These are phyloP conservation scores for Candida patagonica DNA, from an alignment of 805 yeast species.

Conservation along the genomic window DNA sequence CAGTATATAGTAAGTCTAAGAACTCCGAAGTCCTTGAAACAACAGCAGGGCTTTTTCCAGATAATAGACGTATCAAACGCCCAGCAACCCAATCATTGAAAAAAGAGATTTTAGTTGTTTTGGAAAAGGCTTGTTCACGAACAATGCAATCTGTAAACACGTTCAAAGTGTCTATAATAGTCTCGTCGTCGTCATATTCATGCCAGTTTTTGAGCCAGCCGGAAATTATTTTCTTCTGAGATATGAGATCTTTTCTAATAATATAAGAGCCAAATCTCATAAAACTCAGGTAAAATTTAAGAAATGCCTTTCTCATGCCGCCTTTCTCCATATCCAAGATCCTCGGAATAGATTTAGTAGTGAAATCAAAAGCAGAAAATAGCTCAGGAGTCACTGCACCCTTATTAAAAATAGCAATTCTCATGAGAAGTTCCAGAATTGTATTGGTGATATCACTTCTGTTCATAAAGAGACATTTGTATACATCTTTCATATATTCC, in stretches of 20 bases:
- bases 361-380: slow-evolving; percentile 57
- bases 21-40: slow-evolving; percentile 32
- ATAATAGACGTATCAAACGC: slow-evolving; percentile 45
- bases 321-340: slow-evolving; percentile 38
- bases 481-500: slow-evolving; percentile 52
- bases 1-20: slow-evolving; percentile 41
- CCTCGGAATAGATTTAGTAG: slow-evolving; percentile 51
- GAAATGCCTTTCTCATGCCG: slow-evolving; percentile 46
- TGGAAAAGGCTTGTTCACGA: slow-evolving; percentile 51
- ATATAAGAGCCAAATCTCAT: slow-evolving; percentile 41
- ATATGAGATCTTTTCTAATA: slow-evolving; percentile 55
- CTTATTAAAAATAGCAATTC: slow-evolving; percentile 40
- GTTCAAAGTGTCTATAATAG: slow-evolving; percentile 34
- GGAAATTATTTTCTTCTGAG: slow-evolving; percentile 47
- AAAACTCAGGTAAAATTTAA: slow-evolving; percentile 52
- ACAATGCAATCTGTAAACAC: slow-evolving; percentile 45
- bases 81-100: slow-evolving; percentile 68
- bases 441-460: slow-evolving; percentile 56
- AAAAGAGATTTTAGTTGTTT: slow-evolving; percentile 61
- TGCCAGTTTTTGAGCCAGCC: slow-evolving; percentile 58
- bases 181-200: slow-evolving; percentile 40
- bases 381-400: slow-evolving; percentile 49
- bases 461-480: slow-evolving; percentile 52
- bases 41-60: slow-evolving; percentile 28
- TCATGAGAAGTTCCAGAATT: slow-evolving; percentile 45